Base-by-base conservation (phyloP, 139 green algal genomes). In the Ostreobium quekettii region DNA sequence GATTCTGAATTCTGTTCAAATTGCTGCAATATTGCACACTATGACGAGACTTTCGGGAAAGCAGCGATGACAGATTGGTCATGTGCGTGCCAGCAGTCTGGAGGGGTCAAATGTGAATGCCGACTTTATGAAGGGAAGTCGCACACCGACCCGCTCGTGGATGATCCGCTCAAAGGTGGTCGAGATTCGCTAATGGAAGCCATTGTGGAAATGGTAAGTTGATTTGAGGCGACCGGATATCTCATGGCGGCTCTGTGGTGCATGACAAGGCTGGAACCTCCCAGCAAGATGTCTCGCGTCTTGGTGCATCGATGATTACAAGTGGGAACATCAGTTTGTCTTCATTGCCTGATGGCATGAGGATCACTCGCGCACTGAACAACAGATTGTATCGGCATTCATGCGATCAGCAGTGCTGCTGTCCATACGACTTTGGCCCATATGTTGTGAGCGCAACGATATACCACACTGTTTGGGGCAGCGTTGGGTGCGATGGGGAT, bases 121-220 rank as follows among this genome's bases (percentile, higher is more conserved):
- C 47, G 58, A 22, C 47, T 89, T 48, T 71, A 85, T 32, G 59
- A 75, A 6, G 76, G 76, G 65, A 82, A 82, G 65, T 80, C 77
- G 1, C 83, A 89, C 76, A 89, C 83, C 1, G 65, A 75, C 37
- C 76, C 84, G 33, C 64, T 89, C 47, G 37, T 74, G 3, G 68
- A 84, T 48, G 83, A 83, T 56, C 73, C 80, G 38, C 76, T 89
- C 63, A 71, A 47, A 33, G 83, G 83, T 22, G 83, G 83, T 19
- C 65, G 53, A 3, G 83, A 89, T 59, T 19, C 78, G 38, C 74
- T 89, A 1, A 79, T 73, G 32, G 70, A 85, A 35, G 49, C 67
- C 3, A 73, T 88, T 29, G 42, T 87, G 28, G 49, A 63, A 6
- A 72, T 73, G 31, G 79, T 85, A 32, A 15, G 35, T n/a, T n/a